phyloP scores from a whole-genome alignment of 176 grass and related monocot genomes.

The Paspalum vaginatum region DNA sequence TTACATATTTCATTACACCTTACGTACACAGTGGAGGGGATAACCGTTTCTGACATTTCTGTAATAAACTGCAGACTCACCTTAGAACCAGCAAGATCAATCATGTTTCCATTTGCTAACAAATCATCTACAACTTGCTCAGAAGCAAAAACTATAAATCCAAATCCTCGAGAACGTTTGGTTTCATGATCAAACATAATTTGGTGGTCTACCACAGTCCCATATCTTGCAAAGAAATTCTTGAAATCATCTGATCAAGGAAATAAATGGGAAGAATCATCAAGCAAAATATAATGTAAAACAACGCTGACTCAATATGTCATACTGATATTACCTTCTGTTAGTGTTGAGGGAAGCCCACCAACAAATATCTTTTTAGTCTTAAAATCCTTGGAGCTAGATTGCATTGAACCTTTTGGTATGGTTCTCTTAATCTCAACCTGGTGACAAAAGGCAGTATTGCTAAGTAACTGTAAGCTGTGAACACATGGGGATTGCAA shows the following conservation, averaged over 20 bases:
- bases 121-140: slow-evolving; percentile 89
- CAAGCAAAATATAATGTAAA: slow-evolving; percentile 23
- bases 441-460: slow-evolving; percentile 39
- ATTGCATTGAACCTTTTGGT: slow-evolving; percentile 69
- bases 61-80: slow-evolving; percentile 58
- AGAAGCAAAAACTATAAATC: slow-evolving; percentile 93
- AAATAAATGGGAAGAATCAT: slow-evolving; percentile 44
- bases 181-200: slow-evolving; percentile 89
- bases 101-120: slow-evolving; percentile 93
- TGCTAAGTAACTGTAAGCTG: slow-evolving; percentile 7
- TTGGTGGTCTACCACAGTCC: slow-evolving; percentile 80
- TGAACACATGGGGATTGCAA: not conserved
- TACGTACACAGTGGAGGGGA: slow-evolving; percentile 10
- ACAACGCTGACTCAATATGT: slow-evolving; percentile 18
- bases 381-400: slow-evolving; percentile 69
- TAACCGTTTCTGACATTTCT: slow-evolving; percentile 31
- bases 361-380: slow-evolving; percentile 97
- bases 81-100: slow-evolving; percentile 82
- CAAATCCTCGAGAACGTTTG: slow-evolving; percentile 85
- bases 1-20: slow-evolving; percentile 22
- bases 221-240: slow-evolving; percentile 75
- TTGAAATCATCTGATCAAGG: slow-evolving; percentile 77
- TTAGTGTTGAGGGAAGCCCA: slow-evolving; percentile 67
- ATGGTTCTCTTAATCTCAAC: slow-evolving; percentile 99
- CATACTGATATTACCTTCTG: slow-evolving; percentile 66